Base-by-base conservation (phyloP, 305 asterid species). In the Andrographis paniculata region DNA sequence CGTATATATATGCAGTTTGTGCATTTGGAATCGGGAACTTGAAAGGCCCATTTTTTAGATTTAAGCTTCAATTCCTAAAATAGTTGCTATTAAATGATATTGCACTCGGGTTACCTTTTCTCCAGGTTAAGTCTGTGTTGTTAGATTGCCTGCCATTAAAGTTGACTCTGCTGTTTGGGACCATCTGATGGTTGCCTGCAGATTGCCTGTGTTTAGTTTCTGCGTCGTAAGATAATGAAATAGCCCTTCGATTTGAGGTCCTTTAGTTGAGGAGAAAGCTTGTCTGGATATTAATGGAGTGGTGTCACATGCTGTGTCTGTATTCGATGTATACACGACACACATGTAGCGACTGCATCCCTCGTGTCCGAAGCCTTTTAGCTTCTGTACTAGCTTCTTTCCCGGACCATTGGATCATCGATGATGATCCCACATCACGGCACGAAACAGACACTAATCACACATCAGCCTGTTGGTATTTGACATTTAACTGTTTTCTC, bases 1-100 rank as follows among this genome's bases (percentile, higher is more conserved):
- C 23, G 39, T 37, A 44, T 53, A 53, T 56, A 42, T 31, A 12
- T 49, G 38, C 44, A 9, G n/a, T 41, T 38, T 42, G 35, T 47
- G 51, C 50, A 18, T 17, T 11, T 56, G 45, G 57, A 39, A 37
- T 38, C 17, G 35, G 61, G 15, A 36, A 30, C 43, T 12, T 11
- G 49, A 22, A 36, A 41, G 58, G n/a, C n/a, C n/a, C n/a, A n/a
- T n/a, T n/a, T 54, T 41, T 58, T 40, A 27, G 18, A 45, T 19
- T 10, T 5, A 27, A 27, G 6, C 6, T 27, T 5, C 33, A 5
- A 27, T 27, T 10, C 0, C 33, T 27, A 27, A 27, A 27, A 27
- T 27, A 27, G 6, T 27, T 27, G 33, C 10, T 27, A 27, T 27
- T 6, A 10, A 27, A 10, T 10, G 6, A 5, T 5, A 10, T 27